Conservation (phyloP, 805 yeast genomes). For the Candida sonorensis region DNA sequence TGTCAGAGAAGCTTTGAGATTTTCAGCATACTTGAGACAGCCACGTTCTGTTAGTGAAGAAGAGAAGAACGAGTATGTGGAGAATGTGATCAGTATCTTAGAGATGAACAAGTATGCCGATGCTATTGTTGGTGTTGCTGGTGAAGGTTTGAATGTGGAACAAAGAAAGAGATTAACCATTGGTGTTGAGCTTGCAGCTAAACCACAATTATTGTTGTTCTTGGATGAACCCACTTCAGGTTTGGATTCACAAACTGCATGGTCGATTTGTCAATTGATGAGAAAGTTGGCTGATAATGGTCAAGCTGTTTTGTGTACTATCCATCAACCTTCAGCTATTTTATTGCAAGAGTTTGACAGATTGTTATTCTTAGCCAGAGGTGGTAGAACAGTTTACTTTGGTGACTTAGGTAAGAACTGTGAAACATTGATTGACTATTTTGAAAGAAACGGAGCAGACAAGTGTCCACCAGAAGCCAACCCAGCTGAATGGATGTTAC, state of each 20-base stretch:
- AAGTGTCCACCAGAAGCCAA: slow-evolving; percentile 64
- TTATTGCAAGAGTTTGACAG: slow-evolving; percentile 74
- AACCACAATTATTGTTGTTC: slow-evolving; percentile 45
- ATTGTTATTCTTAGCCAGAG: slow-evolving; percentile 58
- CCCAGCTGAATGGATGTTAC: slow-evolving; percentile 92
- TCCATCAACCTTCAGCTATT: slow-evolving; percentile 82
- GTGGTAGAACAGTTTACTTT: slow-evolving; percentile 71
- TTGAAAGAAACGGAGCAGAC: slow-evolving; percentile 59
- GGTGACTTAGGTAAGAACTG: slow-evolving; percentile 57
- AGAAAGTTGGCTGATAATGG: slow-evolving; percentile 46
- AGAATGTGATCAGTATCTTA: slow-evolving; percentile 40
- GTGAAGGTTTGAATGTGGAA: slow-evolving; percentile 49
- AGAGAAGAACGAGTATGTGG: slow-evolving; percentile 46
- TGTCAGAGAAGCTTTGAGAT: too few species aligned
- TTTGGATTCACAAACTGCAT: slow-evolving; percentile 52
- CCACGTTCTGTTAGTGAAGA: slow-evolving; percentile 30
- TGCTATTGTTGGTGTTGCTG: slow-evolving; percentile 46
- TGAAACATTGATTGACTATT: slow-evolving; percentile 50
- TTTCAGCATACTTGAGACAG: slow-evolving; percentile 46
- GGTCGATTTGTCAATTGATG: slow-evolving; percentile 51
- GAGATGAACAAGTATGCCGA: slow-evolving; percentile 50
- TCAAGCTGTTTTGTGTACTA: slow-evolving; percentile 58
- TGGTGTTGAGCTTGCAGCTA: slow-evolving; percentile 52
- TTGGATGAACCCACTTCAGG: slow-evolving; percentile 61
- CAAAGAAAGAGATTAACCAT: slow-evolving; percentile 49